Conservation (phyloP, 2,329 filamentous ascomycete genomes). For the Apiospora saccharicola region DNA sequence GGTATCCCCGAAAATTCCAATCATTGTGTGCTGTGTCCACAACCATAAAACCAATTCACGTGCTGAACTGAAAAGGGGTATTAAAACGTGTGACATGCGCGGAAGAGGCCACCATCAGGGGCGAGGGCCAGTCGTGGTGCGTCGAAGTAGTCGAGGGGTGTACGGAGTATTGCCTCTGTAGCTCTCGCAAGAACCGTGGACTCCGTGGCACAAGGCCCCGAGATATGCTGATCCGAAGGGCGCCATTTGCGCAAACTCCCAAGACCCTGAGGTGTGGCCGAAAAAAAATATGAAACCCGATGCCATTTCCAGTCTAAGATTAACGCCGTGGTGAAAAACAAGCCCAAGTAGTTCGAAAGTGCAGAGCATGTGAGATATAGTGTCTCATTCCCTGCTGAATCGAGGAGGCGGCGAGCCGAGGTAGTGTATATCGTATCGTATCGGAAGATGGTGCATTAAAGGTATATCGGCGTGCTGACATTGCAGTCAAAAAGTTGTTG, state of each 20-base stretch:
- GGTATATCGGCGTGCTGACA: conserved; percentile 38
- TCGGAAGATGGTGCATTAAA: conserved; percentile 39
- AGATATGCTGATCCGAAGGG: background rate
- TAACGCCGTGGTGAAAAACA: conserved; percentile 23
- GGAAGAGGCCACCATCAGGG: background rate
- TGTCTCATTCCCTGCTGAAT: conserved; percentile 33
- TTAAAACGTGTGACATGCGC: conserved; percentile 21
- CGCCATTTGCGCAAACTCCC: conserved; percentile 2
- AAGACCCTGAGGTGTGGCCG: conserved; percentile 12
- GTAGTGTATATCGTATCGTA: conserved; percentile 30
- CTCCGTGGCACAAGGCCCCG: background rate
- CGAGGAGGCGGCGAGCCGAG: conserved; percentile 35
- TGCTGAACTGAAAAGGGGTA: conserved; percentile 25
- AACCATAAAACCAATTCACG: conserved; percentile 25
- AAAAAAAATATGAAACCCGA: conserved; percentile 14
- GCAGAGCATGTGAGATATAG: conserved; percentile 30
- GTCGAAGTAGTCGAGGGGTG: background rate
- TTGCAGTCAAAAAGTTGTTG: conserved; percentile 37
- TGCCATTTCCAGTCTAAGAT: conserved; percentile 21
- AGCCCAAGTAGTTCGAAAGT: conserved; percentile 25
- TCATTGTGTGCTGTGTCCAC: conserved; percentile 26
- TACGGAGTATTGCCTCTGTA: background rate
- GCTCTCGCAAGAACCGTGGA: background rate
- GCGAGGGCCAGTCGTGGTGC: conserved; percentile 2
- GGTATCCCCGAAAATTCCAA: conserved; percentile 16